Evolutionary conservation across 495 filamentous ascomycete genomes (phyloP), one percentile per base, ranked within the genome.

Genomic region (Daldinia concentrica): DNA sequence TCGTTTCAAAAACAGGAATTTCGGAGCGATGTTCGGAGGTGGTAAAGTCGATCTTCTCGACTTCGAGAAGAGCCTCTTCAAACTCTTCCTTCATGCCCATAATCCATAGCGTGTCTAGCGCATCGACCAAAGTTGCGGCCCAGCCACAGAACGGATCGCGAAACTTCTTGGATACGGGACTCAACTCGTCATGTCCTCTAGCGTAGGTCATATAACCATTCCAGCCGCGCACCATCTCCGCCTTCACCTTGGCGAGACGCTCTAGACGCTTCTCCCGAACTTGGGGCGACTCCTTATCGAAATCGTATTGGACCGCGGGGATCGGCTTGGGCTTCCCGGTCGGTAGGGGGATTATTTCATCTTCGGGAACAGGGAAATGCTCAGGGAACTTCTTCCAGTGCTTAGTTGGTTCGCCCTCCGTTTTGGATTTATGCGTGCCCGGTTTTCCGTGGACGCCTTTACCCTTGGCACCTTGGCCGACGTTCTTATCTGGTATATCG

Each of bases 51-150:
- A 98, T 97, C 62, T 89, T 82, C 66, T 86, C 86, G 41, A 98
- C 89, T 24, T 86, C 89, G 62, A 90, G 83, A 11, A 93, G 86
- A 14, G 94, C 95, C 62, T 94, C 92, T 57, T 94, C 88, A 77
- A 98, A 99, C 71, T 98, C 94, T 6, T 92, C 84, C 77, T 92
- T 89, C 78, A 98, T 74, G 7, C 89, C 94, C 93, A 98, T 97
- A 64, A 99, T 95, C 93, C 94, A 98, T 15, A 99, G 81, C 0
- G 94, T 96, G 78, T 99, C 95, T 39, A 99, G 82, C n/a, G 90
- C 79, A 81, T 99, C 95, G 4, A 99, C 93, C 65, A 99, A 76
- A 2, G 95, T 98, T 4, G 95, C 95, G 22, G 91, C 95, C 95
- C 95, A 99, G 24, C 92, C 93, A 77, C 90, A 94, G 74, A 99